phyloP scores from a whole-genome alignment of 495 filamentous ascomycete genomes.

The Achaetomiella virescens region DNA sequence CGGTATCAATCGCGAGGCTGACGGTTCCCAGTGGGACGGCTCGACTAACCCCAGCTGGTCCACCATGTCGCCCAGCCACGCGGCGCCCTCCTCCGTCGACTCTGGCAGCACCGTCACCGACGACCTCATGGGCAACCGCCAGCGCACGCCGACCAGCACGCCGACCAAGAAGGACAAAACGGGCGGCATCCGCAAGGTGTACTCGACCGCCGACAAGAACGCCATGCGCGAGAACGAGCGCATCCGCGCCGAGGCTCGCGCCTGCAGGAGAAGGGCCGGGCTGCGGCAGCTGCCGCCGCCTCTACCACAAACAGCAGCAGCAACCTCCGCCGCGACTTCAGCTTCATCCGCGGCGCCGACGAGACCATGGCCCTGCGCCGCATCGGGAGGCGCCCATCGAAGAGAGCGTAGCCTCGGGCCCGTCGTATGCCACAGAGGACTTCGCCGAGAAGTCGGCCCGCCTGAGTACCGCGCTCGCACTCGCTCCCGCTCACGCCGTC shows the following conservation, averaged over 20 bases:
- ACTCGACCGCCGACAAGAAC: constrained; percentile 45
- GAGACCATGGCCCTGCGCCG: constrained; percentile 30
- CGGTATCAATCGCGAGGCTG: constrained; percentile 70
- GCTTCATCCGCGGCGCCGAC: constrained; percentile 40
- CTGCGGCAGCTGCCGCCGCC: constrained; percentile 16
- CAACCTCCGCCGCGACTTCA: constrained; percentile 38
- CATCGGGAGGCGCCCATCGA: constrained; percentile 23
- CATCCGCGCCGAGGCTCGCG: constrained; percentile 43
- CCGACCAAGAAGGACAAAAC: constrained; percentile 40
- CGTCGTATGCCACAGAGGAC: background rate
- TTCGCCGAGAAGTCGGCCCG: background rate
- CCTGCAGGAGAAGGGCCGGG: constrained; percentile 37
- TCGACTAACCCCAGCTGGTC: constrained; percentile 47
- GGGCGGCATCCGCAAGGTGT: constrained; percentile 50
- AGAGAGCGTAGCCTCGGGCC: constrained; percentile 10
- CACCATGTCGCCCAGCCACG: constrained; percentile 24
- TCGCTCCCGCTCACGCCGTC: constrained; percentile 7
- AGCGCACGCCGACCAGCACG: constrained; percentile 48
- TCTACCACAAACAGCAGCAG: too few relatives aligned
- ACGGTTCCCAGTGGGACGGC: constrained; percentile 66
- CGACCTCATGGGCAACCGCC: constrained; percentile 44
- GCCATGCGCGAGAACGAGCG: constrained; percentile 39
- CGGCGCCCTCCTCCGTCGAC: constrained; percentile 38
- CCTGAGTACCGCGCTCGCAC: background rate
- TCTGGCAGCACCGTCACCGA: constrained; percentile 52